Conservation (phyloP, 495 filamentous ascomycete genomes). For the Trichoderma orchidacearum region DNA sequence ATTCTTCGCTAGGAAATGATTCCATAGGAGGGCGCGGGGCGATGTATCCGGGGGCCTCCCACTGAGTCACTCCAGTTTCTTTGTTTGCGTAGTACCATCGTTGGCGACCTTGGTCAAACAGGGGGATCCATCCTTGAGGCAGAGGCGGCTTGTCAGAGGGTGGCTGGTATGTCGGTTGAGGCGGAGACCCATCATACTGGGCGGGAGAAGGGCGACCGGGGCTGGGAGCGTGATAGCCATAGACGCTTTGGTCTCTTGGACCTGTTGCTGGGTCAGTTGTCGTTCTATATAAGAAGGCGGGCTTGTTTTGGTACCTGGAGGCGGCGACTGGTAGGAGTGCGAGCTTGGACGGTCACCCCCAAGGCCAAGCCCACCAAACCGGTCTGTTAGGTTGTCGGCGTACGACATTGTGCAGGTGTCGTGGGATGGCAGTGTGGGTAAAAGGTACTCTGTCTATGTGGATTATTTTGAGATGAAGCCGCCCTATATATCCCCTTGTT, state of each 20-base stretch:
- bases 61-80: conserved; percentile 44
- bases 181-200: neutral
- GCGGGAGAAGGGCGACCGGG: neutral
- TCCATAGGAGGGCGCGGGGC: neutral
- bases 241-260: neutral
- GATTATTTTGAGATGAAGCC: too few relatives aligned
- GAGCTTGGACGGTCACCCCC: neutral
- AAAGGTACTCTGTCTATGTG: too few relatives aligned
- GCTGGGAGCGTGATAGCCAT: neutral
- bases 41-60: conserved; percentile 36
- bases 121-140: conserved; percentile 44
- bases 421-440: neutral
- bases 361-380: neutral
- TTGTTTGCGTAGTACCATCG: conserved; percentile 49
- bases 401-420: neutral
- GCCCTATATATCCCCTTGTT: too few relatives aligned
- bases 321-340: neutral
- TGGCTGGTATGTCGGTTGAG: conserved; percentile 19
- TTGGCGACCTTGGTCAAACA: conserved; percentile 42
- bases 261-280: neutral
- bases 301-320: neutral
- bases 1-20: neutral
- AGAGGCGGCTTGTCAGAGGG: conserved; percentile 37
- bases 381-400: neutral
- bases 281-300: neutral